phyloP scores from a whole-genome alignment of 306 rosid genomes.

The Ochetophila trinervis region DNA sequence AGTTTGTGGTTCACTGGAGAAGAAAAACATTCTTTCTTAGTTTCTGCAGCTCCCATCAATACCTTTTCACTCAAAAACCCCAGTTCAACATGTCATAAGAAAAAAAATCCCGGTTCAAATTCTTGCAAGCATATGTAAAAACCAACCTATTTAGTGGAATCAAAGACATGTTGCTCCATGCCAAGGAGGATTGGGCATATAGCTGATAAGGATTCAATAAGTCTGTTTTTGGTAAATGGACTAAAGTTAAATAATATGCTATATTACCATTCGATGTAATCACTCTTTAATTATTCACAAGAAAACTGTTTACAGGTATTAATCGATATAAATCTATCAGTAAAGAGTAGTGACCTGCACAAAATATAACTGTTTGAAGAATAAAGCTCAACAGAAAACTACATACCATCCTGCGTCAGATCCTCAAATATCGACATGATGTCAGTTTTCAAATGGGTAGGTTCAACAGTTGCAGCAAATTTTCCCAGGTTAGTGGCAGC shows the following conservation, averaged over 20 bases:
- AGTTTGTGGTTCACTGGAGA: too few species aligned
- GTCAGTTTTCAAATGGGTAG: conserved; percentile 73
- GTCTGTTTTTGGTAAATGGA: too few species aligned
- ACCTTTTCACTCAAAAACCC: too few species aligned
- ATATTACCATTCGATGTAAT: neutral
- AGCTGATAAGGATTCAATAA: too few species aligned
- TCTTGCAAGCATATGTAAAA: too few species aligned
- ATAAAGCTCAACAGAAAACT: neutral
- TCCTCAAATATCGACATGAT: conserved; percentile 86
- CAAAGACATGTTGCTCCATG: too few species aligned
- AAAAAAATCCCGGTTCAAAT: too few species aligned
- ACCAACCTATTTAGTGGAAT: too few species aligned
- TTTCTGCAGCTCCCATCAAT: too few species aligned
- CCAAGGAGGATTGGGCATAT: too few species aligned
- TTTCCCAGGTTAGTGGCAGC: conserved; percentile 98
- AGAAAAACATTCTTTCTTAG: too few species aligned
- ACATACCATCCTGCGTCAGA: conserved; percentile 90
- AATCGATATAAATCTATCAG: neutral
- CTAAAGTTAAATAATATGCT: neutral
- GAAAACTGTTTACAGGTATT: neutral
- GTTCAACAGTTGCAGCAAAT: conserved; percentile 89
- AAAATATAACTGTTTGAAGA: neutral
- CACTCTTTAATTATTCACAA: neutral
- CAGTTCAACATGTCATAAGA: too few species aligned
- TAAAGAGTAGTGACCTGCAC: neutral